Conservation (phyloP, 768 basidiomycete species). For the Filobasidium wieringae region DNA sequence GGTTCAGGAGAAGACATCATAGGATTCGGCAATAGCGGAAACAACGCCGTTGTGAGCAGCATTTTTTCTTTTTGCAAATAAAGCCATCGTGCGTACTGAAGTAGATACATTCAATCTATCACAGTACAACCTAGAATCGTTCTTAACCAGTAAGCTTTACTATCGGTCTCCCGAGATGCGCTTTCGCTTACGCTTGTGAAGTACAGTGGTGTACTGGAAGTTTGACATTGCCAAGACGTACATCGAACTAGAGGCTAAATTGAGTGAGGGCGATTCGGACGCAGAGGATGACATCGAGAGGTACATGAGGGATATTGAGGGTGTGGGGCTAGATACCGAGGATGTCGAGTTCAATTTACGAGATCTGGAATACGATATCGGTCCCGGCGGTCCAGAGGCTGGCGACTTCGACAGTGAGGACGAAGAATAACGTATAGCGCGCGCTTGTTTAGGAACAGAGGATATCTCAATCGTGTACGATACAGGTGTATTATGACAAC, state of each 20-base stretch:
- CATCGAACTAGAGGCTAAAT: background rate
- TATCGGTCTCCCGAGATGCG: background rate
- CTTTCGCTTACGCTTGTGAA: background rate
- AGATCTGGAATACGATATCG: background rate
- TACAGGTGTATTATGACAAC: no score
- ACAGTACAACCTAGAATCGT: conserved; percentile 19
- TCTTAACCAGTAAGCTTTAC: conserved; percentile 22
- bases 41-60: conserved; percentile 27
- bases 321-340: background rate
- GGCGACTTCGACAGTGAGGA: background rate
- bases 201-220: background rate
- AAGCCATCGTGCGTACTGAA: background rate
- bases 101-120: background rate
- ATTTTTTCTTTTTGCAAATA: background rate
- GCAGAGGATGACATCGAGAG: background rate
- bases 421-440: background rate
- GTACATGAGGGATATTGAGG: background rate
- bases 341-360: conserved; percentile 1
- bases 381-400: background rate
- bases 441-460: background rate
- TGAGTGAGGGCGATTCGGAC: background rate
- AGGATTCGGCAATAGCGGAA: conserved; percentile 30
- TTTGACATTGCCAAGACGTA: background rate
- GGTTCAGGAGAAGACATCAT: conserved; percentile 1
- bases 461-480: background rate